Base-by-base conservation (phyloP, 345 rosid genomes). In the Ailanthus altissimus region DNA sequence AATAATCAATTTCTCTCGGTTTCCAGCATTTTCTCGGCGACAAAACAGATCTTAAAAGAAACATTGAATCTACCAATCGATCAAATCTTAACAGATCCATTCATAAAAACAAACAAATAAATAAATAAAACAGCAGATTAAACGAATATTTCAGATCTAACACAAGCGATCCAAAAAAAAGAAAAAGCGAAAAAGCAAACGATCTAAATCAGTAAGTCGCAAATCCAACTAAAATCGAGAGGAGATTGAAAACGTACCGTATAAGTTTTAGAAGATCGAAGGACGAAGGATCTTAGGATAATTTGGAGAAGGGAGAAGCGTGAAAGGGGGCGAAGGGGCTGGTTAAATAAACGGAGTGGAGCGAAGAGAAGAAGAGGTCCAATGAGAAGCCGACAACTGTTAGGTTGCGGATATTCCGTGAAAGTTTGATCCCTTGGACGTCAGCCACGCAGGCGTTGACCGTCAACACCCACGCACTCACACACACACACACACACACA, bases 381-480 rank as follows among this genome's bases (percentile, higher is more conserved):
- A 86, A 83, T 85, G 5, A n/a, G 0, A 70, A 16, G 5, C 0
- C 8, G 88, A 84, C 91, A 88, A 18, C 83, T 84, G 80, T 23
- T 63, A 65, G 23, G 28, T 32, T 79, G 66, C 75, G 70, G 79
- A 64, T 82, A 84, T 74, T 79, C 78, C 83, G 78, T 66, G 73
- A 74, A 73, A 14, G 28, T 59, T 53, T 46, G 14, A 59, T 53
- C 14, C 18, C 40, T 49, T 7, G 14, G 67, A 56, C 36, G 50
- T 56, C 23, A 8, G 72, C 79, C 83, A 80, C 82, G 87, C 71
- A 74, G 81, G 75, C 69, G 59, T 82, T 83, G 90, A 84, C 85
- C 64, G 81, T 79, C 85, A 79, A 79, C 64, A 8, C 57, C 38
- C 38, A 32, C 38, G 38, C 38, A 32, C 38, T 1, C 69, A 46